A percentile compares a stretch with the other conserved stretches of the same genome.
These are phyloP conservation scores for Przewalskia tangutica DNA, from an alignment of 257 asterid species.

Conservation along the genomic window DNA sequence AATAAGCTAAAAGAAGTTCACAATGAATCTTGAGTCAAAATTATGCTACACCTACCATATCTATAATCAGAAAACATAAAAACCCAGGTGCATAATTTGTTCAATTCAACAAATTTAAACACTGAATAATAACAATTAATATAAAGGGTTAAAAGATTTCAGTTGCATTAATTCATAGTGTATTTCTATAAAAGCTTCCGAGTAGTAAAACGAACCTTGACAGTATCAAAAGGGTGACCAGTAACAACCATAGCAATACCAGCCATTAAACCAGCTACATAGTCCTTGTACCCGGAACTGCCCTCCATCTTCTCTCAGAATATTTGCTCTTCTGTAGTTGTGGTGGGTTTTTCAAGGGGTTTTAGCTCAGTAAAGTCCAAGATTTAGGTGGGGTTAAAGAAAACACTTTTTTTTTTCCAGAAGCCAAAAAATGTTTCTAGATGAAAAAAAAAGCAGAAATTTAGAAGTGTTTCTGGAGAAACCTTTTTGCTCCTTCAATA, in stretches of 20 bases:
- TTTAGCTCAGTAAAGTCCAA: not conserved
- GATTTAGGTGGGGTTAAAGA: too few species aligned
- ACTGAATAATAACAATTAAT: not conserved
- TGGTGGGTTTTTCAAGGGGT: not conserved
- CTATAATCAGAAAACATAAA: not conserved
- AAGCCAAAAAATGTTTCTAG: too few species aligned
- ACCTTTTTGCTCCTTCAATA: too few species aligned
- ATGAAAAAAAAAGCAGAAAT: too few species aligned
- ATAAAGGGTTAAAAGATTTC: not conserved
- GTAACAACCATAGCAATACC: slow-evolving; percentile 83
- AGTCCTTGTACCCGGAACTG: slow-evolving; percentile 62
- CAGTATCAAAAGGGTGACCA: slow-evolving; percentile 98
- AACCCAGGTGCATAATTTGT: not conserved
- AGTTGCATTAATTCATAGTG: not conserved
- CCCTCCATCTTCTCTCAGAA: slow-evolving; percentile 22
- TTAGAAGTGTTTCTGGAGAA: too few species aligned
- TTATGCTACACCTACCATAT: not conserved
- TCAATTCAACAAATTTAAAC: not conserved
- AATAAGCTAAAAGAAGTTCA: not conserved
- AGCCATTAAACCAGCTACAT: slow-evolving; percentile 79
- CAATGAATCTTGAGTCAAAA: not conserved
- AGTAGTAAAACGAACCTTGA: slow-evolving; percentile 38
- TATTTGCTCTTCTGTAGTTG: not conserved
- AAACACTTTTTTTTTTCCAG: too few species aligned
- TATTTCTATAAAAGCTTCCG: not conserved